Conservation (phyloP, 2,329 filamentous ascomycete species). For the Alternaria rosae region DNA sequence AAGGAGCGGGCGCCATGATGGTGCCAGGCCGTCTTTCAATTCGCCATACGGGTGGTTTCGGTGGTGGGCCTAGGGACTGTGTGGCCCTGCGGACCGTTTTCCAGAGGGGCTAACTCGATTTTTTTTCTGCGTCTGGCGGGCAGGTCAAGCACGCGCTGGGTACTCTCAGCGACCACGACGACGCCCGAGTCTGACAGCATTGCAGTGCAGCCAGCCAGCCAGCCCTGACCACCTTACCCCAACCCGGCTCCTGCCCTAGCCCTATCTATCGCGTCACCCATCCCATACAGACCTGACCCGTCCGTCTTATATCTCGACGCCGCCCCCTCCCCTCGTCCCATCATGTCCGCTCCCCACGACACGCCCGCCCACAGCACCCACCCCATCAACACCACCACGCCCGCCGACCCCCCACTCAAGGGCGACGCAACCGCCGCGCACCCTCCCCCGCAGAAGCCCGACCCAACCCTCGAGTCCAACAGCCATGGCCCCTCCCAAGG, state of each 20-base stretch:
- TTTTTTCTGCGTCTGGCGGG: conserved; percentile 23
- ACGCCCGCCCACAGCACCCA: conserved; percentile 25
- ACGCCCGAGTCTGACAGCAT: conserved; percentile 20
- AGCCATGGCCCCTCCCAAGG: conserved; percentile 53
- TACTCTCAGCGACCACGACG: background rate
- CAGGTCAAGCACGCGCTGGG: conserved; percentile 9
- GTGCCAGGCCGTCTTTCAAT: conserved; percentile 14
- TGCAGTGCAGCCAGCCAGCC: conserved; percentile 19
- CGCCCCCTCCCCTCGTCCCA: conserved; percentile 29
- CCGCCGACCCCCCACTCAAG: conserved; percentile 26
- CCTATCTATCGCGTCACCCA: conserved; percentile 15
- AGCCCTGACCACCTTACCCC: conserved; percentile 17
- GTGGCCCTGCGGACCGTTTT: conserved; percentile 24
- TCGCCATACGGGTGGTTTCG: conserved; percentile 8
- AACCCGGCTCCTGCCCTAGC: conserved; percentile 17
- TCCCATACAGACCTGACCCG: conserved; percentile 17
- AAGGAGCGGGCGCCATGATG: conserved; percentile 10
- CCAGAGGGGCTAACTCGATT: conserved; percentile 22
- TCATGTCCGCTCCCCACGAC: conserved; percentile 42
- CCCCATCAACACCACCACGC: conserved; percentile 29
- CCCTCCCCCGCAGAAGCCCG: conserved; percentile 41
- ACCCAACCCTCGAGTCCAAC: conserved; percentile 46
- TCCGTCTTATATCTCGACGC: conserved; percentile 15
- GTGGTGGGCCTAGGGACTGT: conserved; percentile 1
- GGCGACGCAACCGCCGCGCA: conserved; percentile 41